These are phyloP conservation scores for Pulveroboletus frians DNA, from an alignment of 768 basidiomycete genomes.

Conservation along the genomic window DNA sequence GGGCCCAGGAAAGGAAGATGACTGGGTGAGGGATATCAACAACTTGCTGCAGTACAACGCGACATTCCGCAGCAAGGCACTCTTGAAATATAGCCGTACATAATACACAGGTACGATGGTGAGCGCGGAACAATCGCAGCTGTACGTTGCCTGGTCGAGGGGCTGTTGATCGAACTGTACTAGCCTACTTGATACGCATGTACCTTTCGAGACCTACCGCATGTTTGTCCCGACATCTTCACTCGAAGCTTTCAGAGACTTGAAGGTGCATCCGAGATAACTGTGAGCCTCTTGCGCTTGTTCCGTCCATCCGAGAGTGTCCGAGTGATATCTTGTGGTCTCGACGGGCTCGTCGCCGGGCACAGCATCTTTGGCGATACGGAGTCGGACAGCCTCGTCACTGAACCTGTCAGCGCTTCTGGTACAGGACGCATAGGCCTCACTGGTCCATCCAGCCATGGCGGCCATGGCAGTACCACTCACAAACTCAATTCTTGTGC, in stretches of 20 bases:
- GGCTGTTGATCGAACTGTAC: not conserved
- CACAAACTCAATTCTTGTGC: not conserved
- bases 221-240: not conserved
- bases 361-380: no score
- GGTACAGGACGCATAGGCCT: not conserved
- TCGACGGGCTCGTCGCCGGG: no score
- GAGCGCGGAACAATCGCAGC: constrained; percentile 9
- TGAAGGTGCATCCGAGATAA: not conserved
- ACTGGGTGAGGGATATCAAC: constrained; percentile 97
- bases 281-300: no score
- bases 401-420: not conserved
- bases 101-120: constrained; percentile 12
- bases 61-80: constrained; percentile 87
- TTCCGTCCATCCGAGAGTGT: no score
- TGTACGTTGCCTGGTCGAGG: not conserved
- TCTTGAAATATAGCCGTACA: constrained; percentile 63
- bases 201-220: not conserved
- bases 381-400: no score
- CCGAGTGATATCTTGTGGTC: not conserved
- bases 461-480: not conserved
- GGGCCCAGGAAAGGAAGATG: constrained; percentile 78
- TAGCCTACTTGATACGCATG: constrained; percentile 4
- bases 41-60: constrained; percentile 92
- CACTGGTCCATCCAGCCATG: not conserved
- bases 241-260: constrained; percentile 5